Base-by-base conservation (phyloP, 2,329 filamentous ascomycete species). In the Cadophora gregata region DNA sequence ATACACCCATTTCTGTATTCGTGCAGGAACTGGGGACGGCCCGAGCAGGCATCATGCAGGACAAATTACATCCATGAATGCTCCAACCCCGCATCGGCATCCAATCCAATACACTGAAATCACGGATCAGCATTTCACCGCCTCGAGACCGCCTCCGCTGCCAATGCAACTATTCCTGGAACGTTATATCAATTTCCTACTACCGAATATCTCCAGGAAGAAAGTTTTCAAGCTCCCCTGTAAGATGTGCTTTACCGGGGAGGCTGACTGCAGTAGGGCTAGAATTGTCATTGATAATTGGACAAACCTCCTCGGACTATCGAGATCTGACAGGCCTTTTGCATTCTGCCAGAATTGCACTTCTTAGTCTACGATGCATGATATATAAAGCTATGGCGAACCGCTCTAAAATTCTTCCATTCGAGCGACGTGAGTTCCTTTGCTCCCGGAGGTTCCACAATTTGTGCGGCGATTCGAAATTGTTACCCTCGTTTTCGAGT, bases 211-310 rank as follows among this genome's bases (percentile, higher is more conserved):
- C 10, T 3, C 19, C 9, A 29, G 51, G 19, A 14, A n/a, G 14
- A 16, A 31, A 38, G 24, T 42, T 24, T 25, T 4, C 53, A 36
- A 19, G 53, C 12, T 21, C 21, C 53, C 53, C 12, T 58, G 53
- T 8, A 16, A 24, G 9, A 36, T 9, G 8, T 42, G 48, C 48
- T 58, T 24, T 58, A 38, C 9, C 53, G n/a, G 27, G 3, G 12
- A 36, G 16, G 33, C 38, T 42, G 55, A 58, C 55, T 58, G 55
- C 55, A 58, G 55, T 25, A 25, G 31, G 14, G 55, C 21, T 25
- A 21, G 1, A 25, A 42, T 12, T 19, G 16, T 10, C 14, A 6
- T 3, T 2, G 4, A 58, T 25, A 6, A 58, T 58, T 58, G 21
- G 55, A 12, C 12, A 8, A 27, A 25, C 21, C 31, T 6, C 12